Evolutionary conservation across 441 rosid genomes (phyloP).

Genomic region (Gossypium trilobum): DNA sequence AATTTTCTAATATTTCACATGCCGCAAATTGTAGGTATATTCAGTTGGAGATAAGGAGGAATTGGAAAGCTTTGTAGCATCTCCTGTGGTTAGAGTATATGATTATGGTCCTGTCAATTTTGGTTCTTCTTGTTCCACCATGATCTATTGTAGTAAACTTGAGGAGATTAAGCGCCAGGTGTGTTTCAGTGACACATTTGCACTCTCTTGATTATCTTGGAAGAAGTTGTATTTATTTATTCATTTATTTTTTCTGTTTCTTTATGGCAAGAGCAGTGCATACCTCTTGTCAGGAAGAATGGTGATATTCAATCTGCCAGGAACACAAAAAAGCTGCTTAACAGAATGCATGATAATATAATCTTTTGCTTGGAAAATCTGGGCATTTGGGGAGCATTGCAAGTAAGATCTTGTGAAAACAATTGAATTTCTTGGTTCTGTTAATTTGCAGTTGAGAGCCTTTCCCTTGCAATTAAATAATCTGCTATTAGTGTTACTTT

Average conservation of each 20-base stretch:
- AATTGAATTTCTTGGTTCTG: conserved; percentile 16
- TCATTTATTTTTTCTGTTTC: conserved; percentile 14
- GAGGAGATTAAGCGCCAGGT: conserved; percentile 60
- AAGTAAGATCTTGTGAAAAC: conserved; percentile 37
- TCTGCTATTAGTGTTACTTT: background rate
- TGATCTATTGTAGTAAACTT: conserved; percentile 31
- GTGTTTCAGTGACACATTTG: conserved; percentile 15
- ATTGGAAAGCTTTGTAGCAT: conserved; percentile 54
- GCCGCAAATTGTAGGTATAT: conserved; percentile 45
- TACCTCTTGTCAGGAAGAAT: conserved; percentile 39
- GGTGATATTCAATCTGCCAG: conserved; percentile 41
- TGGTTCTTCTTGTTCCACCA: conserved; percentile 27
- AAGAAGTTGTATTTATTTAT: conserved; percentile 9
- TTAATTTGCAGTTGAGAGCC: background rate
- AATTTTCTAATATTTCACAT: conserved; percentile 10
- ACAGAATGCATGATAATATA: conserved; percentile 62
- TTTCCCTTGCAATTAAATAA: background rate
- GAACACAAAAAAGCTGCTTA: conserved; percentile 49
- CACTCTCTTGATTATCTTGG: conserved; percentile 19
- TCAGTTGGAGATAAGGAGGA: conserved; percentile 62
- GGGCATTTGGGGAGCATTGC: conserved; percentile 80
- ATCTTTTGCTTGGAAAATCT: conserved; percentile 56
- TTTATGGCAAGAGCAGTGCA: conserved; percentile 48
- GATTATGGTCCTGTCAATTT: conserved; percentile 40
- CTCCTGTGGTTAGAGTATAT: conserved; percentile 63